phyloP scores from a whole-genome alignment of 192 early-diverging fungal genomes.

The Linnemannia elongata region DNA sequence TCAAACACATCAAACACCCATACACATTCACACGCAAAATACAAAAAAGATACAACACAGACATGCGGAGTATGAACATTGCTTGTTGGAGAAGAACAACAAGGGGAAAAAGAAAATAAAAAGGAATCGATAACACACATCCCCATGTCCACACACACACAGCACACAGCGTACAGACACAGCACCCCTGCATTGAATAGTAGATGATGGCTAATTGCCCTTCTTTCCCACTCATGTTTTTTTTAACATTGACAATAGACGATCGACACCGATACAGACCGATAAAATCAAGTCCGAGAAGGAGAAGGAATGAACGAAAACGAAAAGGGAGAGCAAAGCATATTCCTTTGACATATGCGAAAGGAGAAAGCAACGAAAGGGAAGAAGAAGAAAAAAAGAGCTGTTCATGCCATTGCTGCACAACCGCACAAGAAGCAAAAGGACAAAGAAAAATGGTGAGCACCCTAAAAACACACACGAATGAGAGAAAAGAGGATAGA shows the following conservation, averaged over 20 bases:
- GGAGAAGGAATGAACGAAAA: not conserved
- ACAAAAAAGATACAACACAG: not conserved
- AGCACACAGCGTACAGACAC: not conserved
- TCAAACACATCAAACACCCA: too few relatives aligned
- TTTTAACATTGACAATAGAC: not conserved
- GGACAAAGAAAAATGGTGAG: not conserved
- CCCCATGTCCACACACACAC: not conserved
- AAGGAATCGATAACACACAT: not conserved
- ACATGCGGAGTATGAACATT: not conserved
- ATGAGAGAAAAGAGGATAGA: not conserved
- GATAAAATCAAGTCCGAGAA: not conserved
- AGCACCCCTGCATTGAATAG: not conserved
- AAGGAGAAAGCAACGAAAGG: not conserved
- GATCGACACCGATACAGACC: not conserved
- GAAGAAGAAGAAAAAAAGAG: not conserved
- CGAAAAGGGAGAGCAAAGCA: not conserved
- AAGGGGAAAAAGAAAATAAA: not conserved
- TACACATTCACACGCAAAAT: conserved; percentile 4
- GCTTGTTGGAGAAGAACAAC: not conserved
- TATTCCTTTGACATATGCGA: not conserved
- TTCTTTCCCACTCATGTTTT: not conserved
- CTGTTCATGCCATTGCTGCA: too few relatives aligned
- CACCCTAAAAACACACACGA: not conserved
- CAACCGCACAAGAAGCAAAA: not conserved
- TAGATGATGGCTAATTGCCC: too few relatives aligned